Evolutionary conservation across 1,284 basidiomycete species (phyloP).

Genomic region (Schizophyllum amplum): DNA sequence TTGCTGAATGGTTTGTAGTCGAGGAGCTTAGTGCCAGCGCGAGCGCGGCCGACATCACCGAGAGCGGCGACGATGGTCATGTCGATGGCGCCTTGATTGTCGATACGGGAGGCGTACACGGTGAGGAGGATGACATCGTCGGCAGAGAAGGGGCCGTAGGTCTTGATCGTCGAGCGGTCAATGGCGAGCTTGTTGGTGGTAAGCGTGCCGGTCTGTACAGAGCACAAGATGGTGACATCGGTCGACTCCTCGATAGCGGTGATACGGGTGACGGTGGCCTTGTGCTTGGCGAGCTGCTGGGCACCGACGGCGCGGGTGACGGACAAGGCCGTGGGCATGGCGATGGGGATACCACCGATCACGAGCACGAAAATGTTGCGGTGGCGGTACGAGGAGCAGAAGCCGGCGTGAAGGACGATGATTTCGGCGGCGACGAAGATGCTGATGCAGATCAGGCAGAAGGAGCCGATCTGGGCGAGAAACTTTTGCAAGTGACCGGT

Average conservation of each 20-base stretch:
- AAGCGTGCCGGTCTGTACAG: constrained; percentile 95
- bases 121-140: constrained; percentile 91
- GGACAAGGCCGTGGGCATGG: constrained; percentile 95
- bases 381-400: constrained; percentile 84
- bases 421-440: constrained; percentile 91
- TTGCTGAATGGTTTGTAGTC: constrained; percentile 99
- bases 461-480: constrained; percentile 91
- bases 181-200: constrained; percentile 99
- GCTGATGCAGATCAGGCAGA: constrained; percentile 91
- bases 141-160: constrained; percentile 82
- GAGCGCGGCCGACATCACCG: constrained; percentile 67
- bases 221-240: constrained; percentile 95
- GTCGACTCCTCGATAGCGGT: constrained; percentile 96
- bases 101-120: constrained; percentile 93
- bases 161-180: constrained; percentile 87
- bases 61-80: constrained; percentile 79
- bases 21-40: constrained; percentile 88
- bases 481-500: constrained; percentile 98
- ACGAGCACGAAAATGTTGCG: constrained; percentile 95
- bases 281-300: constrained; percentile 96
- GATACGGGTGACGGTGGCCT: constrained; percentile 97
- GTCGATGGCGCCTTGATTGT: constrained; percentile 99
- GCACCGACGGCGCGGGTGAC: constrained; percentile 97
- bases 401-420: constrained; percentile 81
- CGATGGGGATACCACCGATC: constrained; percentile 98